Base-by-base conservation (phyloP, 768 basidiomycete genomes). In the Leccinum obscurum region DNA sequence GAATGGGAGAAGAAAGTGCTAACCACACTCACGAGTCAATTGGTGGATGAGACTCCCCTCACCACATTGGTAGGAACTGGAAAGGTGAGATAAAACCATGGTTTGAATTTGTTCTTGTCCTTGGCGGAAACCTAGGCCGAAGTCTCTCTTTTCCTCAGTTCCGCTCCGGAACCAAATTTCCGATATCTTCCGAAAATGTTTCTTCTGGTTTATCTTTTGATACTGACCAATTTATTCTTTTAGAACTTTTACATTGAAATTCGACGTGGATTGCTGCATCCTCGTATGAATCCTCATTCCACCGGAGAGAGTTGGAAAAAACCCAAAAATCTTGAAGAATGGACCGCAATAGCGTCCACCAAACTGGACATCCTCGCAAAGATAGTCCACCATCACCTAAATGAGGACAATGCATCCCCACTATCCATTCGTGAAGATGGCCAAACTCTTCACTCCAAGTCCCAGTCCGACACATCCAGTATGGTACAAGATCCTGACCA, bases 241-340 rank as follows among this genome's bases (percentile, higher is more conserved):
- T 13, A 30, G 6, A 24, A 62, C 7, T 62, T 60, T 2, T 62
- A 62, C 7, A 62, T 62, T 0, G 44, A 62, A 10, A 56, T 62
- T 1, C 44, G 44, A 1, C 26, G 44, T 24, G 50, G 58, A 1
- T 15, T 62, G 0, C 51, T 62, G 0, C 58, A 62, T 17, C 58
- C 61, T 0, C 20, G 55, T 6, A 55, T 62, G 57, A 62, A 62
- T 15, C 57, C 53, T 2, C 35, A 10, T 22, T 4, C 6, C 0
- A 35, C 6, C 11, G 10, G n/a, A 46, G 39, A 30, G 1, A 2
- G 4, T 1, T 54, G 6, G 4, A 37, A 5, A 24, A 20, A 52
- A 17, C 20, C 46, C 24, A 1, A 1, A 4, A 22, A 28, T 3
- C 4, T 54, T 0, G 3, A 4, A 2, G 5, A 44, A 9, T 59